A percentile compares a stretch with the other conserved stretches of the same genome.
Conservation (phyloP, 2,329 filamentous ascomycete genomes). For the Paracoccidioides lutzii region DNA sequence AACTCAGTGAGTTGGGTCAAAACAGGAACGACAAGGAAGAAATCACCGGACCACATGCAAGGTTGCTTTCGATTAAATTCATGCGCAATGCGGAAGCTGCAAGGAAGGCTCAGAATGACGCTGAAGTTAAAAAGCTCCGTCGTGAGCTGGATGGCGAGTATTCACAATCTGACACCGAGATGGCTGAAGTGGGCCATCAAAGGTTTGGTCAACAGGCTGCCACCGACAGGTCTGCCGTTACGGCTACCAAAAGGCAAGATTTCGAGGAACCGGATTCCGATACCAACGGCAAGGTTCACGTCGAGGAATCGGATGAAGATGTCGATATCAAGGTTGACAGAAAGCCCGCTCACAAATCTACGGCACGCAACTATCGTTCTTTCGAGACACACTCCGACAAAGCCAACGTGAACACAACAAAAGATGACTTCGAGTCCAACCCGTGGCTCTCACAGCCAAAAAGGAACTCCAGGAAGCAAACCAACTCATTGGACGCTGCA, state of each 20-base stretch:
- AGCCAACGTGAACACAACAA: slow-evolving; percentile 10
- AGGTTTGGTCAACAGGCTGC: slow-evolving; percentile 25
- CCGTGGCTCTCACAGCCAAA: slow-evolving; percentile 23
- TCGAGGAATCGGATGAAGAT: slow-evolving; percentile 17
- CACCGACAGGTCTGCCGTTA: slow-evolving; percentile 18
- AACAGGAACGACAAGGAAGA: slow-evolving; percentile 32
- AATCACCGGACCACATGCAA: slow-evolving; percentile 42
- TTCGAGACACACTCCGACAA: slow-evolving; percentile 10
- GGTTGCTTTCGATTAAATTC: slow-evolving; percentile 76
- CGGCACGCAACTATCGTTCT: not conserved
- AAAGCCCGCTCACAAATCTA: slow-evolving; percentile 13
- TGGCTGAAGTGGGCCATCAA: slow-evolving; percentile 50
- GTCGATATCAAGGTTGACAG: slow-evolving; percentile 25
- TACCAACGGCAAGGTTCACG: slow-evolving; percentile 22
- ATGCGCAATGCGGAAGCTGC: slow-evolving; percentile 81
- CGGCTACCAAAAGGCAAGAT: slow-evolving; percentile 35
- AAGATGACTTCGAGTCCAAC: slow-evolving; percentile 17
- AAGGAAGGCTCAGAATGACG: slow-evolving; percentile 67
- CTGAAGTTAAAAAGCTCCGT: slow-evolving; percentile 55
- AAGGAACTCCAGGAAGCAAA: slow-evolving; percentile 13
- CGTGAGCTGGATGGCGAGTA: slow-evolving; percentile 50
- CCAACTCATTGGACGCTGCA: slow-evolving; percentile 2
- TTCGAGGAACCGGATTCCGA: slow-evolving; percentile 49
- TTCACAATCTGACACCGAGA: slow-evolving; percentile 38
- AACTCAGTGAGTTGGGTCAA: slow-evolving; percentile 36